Conservation (phyloP, 495 filamentous ascomycete species). For the Bombardia bombarda region DNA sequence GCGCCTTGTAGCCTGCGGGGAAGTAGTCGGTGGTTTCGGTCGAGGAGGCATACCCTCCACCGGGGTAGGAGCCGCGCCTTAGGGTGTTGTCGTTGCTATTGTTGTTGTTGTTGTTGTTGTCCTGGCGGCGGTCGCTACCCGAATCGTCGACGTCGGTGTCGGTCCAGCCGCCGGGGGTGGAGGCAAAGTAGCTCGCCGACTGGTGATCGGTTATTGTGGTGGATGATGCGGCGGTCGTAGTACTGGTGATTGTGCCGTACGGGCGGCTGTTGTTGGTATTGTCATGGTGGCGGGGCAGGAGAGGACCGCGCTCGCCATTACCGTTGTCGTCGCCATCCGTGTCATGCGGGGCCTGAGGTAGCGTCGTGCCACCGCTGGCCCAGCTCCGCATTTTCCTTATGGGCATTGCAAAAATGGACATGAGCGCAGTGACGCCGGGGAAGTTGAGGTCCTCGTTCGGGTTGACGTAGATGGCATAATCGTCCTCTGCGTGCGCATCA, state of each 20-base stretch:
- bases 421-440: constrained; percentile 38
- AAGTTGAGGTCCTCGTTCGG: constrained; percentile 40
- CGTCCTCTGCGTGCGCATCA: constrained; percentile 24
- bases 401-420: constrained; percentile 32
- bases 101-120: constrained; percentile 13
- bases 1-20: constrained; percentile 30
- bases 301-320: constrained; percentile 24
- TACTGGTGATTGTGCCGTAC: constrained; percentile 7
- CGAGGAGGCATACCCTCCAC: constrained; percentile 23
- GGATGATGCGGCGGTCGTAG: no score
- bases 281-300: no score
- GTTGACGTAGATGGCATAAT: constrained; percentile 46
- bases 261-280: no score
- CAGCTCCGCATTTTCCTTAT: constrained; percentile 36
- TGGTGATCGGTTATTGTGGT: no score
- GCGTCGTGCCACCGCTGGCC: constrained; percentile 26
- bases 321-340: background rate
- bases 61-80: constrained; percentile 13
- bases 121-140: constrained; percentile 16
- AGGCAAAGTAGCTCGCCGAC: constrained; percentile 20
- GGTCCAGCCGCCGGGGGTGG: constrained; percentile 15
- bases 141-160: constrained; percentile 19
- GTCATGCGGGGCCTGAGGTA: background rate
- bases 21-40: no score
- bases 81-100: no score